Base-by-base conservation (phyloP, 2,329 filamentous ascomycete species). In the Exophiala mesophila region DNA sequence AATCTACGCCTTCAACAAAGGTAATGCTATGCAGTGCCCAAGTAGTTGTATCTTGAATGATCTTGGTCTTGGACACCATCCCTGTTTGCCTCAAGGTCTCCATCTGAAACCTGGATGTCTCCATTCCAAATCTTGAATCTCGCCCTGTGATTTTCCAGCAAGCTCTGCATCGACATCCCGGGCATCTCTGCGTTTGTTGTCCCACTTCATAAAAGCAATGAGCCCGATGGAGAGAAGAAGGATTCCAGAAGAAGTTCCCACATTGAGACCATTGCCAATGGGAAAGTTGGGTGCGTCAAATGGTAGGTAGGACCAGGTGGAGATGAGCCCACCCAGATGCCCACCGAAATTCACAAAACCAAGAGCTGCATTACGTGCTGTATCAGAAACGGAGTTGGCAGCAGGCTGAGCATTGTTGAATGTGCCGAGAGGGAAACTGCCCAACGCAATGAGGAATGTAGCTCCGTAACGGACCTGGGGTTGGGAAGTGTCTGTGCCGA, bases 181-280 rank as follows among this genome's bases (percentile, higher is more conserved):
- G n/a, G 53, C 55, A 15, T 74, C 74, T 35, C 78, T 70, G 55
- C 67, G 71, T 56, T 65, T 71, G 55, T 86, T 86, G 53, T 82
- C 76, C 57, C 58, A 61, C 36, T 66, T 67, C 71, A 84, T 83
- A 76, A 77, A 86, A 1, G 71, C 48, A 49, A 76, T 64, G 21
- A 80, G 57, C 0, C 54, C 38, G 0, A 71, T 67, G 3, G 66
- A 31, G 15, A 19, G 6, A 60, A 58, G 78, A 77, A 3, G 76
- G 64, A 57, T 77, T 70, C 28, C 68, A 67, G 70, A 69, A 0
- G 5, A 68, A 66, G 77, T 78, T 0, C 76, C 82, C 28, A 85
- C 56, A 57, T 86, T 86, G 19, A 86, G 59, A 0, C 82, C 82
- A 55, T 86, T 85, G 1, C 83, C 83, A 42, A 85, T 83, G 45